Evolutionary conservation across 1,139 yeast genomes (phyloP).

Genomic region (Barnettozyma hawaiiensis): DNA sequence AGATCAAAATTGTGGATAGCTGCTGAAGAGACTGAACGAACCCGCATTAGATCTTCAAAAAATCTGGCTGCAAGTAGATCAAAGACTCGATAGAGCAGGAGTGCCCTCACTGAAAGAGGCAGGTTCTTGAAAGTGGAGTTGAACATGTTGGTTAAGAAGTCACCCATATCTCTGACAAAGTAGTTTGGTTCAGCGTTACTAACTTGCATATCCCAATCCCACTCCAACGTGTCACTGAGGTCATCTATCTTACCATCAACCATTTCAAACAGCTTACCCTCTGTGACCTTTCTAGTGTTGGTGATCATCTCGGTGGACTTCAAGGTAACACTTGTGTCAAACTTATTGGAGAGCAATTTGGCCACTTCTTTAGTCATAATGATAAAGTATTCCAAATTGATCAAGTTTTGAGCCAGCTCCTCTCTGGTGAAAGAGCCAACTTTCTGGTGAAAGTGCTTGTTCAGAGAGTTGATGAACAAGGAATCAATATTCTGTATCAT

Average conservation of each 20-base stretch:
- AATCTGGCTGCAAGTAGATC: slow-evolving; percentile 78
- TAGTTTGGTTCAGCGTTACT: slow-evolving; percentile 60
- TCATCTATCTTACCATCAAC: slow-evolving; percentile 76
- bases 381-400: slow-evolving; percentile 82
- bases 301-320: slow-evolving; percentile 53
- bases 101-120: slow-evolving; percentile 71
- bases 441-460: slow-evolving; percentile 59
- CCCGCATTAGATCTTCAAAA: slow-evolving; percentile 51
- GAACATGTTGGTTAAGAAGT: slow-evolving; percentile 79
- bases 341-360: slow-evolving; percentile 31
- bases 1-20: slow-evolving; percentile 52
- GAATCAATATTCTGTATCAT: slow-evolving; percentile 62
- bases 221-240: slow-evolving; percentile 78
- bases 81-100: slow-evolving; percentile 78
- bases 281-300: slow-evolving; percentile 67
- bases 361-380: slow-evolving; percentile 44
- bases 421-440: slow-evolving; percentile 76
- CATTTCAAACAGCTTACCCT: slow-evolving; percentile 71
- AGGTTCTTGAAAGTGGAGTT: slow-evolving; percentile 80
- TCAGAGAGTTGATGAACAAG: slow-evolving; percentile 64
- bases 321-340: slow-evolving; percentile 29
- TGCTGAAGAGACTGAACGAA: slow-evolving; percentile 37
- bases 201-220: slow-evolving; percentile 65
- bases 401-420: slow-evolving; percentile 81
- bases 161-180: slow-evolving; percentile 80